Evolutionary conservation across 1,284 basidiomycete species (phyloP).

Genomic region (Kwoniella shivajii): DNA sequence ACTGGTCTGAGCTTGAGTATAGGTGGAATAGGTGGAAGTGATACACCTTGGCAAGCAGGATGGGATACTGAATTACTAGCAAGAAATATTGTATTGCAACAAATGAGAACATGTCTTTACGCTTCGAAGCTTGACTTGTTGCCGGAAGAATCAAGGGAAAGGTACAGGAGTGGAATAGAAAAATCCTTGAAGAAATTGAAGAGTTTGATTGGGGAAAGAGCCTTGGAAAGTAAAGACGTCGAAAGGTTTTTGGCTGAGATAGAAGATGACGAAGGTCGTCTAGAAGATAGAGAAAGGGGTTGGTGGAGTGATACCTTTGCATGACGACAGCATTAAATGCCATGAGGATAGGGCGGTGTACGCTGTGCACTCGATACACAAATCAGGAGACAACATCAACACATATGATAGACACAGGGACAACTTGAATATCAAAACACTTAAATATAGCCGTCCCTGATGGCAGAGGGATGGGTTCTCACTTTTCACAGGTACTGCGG

Average conservation of each 20-base stretch:
- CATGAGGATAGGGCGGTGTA: too few species aligned
- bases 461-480: too few species aligned
- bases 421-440: too few species aligned
- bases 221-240: constrained; percentile 25
- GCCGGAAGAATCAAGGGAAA: constrained; percentile 11
- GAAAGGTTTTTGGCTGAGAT: constrained; percentile 37
- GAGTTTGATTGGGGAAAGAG: constrained; percentile 14
- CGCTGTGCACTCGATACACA: too few species aligned
- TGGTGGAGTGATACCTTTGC: constrained; percentile 26
- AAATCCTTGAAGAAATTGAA: constrained; percentile 15
- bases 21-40: constrained; percentile 2
- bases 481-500: too few species aligned
- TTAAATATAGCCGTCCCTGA: too few species aligned
- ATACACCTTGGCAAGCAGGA: constrained; percentile 35
- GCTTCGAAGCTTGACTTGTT: constrained; percentile 21
- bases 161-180: constrained; percentile 19
- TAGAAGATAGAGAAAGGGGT: constrained; percentile 20
- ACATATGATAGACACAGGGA: too few species aligned
- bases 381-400: too few species aligned
- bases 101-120: constrained; percentile 35
- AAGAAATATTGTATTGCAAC: constrained; percentile 31
- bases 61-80: constrained; percentile 49
- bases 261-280: constrained; percentile 35
- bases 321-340: neutral
- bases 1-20: constrained; percentile 11